phyloP scores from a whole-genome alignment of 75 land plant species.

The Ceratopteris richardii region DNA sequence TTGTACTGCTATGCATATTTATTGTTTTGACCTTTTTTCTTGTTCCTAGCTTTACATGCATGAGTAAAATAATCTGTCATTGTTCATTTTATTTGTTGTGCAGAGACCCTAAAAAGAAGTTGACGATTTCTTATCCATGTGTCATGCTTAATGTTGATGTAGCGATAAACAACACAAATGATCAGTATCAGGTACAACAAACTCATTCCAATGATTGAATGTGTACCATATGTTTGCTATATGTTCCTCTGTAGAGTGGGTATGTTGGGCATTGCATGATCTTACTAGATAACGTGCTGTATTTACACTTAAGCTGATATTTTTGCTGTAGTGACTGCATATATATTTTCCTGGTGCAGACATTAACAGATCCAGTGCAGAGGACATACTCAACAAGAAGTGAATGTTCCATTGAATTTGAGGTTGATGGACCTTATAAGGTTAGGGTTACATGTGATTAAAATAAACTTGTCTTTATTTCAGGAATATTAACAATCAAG shows the following conservation, averaged over 20 bases:
- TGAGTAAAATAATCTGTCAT: no score
- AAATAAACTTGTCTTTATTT: no score
- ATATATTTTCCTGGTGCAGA: constrained; percentile 30
- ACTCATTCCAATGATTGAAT: background rate
- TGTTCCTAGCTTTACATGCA: no score
- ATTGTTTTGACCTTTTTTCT: no score
- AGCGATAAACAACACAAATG: constrained; percentile 96
- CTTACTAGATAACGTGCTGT: no score
- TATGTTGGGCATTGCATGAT: no score
- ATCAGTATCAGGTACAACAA: constrained; percentile 83
- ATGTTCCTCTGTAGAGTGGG: no score
- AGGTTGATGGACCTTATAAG: constrained; percentile 99
- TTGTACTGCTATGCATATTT: no score
- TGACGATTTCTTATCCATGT: constrained; percentile 96
- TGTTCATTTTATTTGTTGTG: no score
- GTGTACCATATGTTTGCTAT: background rate
- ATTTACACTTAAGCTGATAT: background rate
- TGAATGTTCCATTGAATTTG: constrained; percentile 99
- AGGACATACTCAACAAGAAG: constrained; percentile 79
- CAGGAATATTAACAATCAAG: no score
- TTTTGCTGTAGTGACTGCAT: background rate
- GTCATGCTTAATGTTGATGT: constrained; percentile 99
- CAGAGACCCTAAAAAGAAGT: constrained; percentile 81
- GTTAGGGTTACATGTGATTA: constrained; percentile 28
- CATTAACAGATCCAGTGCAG: constrained; percentile 53